Evolutionary conservation across 2,329 filamentous ascomycete genomes (phyloP).

Genomic region (Trichocomaceae sp.): DNA sequence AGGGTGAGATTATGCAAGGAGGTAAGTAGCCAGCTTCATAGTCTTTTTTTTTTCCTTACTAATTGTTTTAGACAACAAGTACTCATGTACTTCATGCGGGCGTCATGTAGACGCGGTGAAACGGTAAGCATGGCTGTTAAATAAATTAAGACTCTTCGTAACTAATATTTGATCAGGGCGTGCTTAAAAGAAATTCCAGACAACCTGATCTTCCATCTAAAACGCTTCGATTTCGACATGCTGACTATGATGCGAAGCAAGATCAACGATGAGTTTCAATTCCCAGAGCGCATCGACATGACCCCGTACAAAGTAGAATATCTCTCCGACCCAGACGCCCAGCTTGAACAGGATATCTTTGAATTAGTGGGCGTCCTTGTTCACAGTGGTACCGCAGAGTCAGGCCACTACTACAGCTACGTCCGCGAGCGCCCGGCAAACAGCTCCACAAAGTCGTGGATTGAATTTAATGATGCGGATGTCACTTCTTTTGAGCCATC

Average conservation of each 20-base stretch:
- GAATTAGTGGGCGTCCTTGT: slow-evolving; percentile 93
- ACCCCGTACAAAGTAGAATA: slow-evolving; percentile 82
- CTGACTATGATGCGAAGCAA: slow-evolving; percentile 72
- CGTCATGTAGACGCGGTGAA: slow-evolving; percentile 90
- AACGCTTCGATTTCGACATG: slow-evolving; percentile 48
- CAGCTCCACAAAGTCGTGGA: slow-evolving; percentile 55
- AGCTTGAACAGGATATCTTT: slow-evolving; percentile 65
- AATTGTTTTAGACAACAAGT: slow-evolving; percentile 71
- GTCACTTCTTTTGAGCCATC: slow-evolving; percentile 69
- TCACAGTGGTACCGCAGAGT: slow-evolving; percentile 85
- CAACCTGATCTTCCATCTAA: slow-evolving; percentile 91
- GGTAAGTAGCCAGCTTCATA: slow-evolving; percentile 40
- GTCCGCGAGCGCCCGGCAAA: slow-evolving; percentile 67
- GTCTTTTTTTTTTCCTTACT: slow-evolving; percentile 14
- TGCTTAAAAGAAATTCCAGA: slow-evolving; percentile 90
- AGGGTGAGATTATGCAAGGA: slow-evolving; percentile 93
- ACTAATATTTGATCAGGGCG: slow-evolving; percentile 47
- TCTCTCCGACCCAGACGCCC: slow-evolving; percentile 57
- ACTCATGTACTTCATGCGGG: slow-evolving; percentile 88
- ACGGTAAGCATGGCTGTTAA: slow-evolving; percentile 42
- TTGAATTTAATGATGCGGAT: slow-evolving; percentile 90
- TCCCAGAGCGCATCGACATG: slow-evolving; percentile 79
- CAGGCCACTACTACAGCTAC: slow-evolving; percentile 95
- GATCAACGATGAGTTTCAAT: slow-evolving; percentile 91
- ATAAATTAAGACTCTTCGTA: background rate